Evolutionary conservation across 192 early-diverging fungal species (phyloP).

Genomic region (Coemansia javaensis): DNA sequence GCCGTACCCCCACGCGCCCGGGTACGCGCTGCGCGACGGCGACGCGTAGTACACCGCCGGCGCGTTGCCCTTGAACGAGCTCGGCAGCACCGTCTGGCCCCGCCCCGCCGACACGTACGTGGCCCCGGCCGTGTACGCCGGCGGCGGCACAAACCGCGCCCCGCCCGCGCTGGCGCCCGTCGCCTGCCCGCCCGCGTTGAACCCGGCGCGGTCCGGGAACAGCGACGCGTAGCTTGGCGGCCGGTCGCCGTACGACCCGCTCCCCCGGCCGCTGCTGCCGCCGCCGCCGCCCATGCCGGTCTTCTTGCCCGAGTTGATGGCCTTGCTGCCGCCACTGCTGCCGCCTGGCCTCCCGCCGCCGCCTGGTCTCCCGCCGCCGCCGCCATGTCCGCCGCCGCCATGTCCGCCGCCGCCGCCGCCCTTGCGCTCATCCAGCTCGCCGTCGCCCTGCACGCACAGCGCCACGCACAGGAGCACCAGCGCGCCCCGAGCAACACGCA

Average conservation of each 20-base stretch:
- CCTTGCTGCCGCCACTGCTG: conserved; percentile 9
- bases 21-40: conserved; percentile 17
- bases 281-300: conserved; percentile 24
- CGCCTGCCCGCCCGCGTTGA: conserved; percentile 32
- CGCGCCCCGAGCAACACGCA: too few relatives aligned
- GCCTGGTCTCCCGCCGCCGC: conserved; percentile 4
- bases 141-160: conserved; percentile 24
- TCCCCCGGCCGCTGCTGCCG: conserved; percentile 28
- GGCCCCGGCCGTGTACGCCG: conserved; percentile 35
- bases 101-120: conserved; percentile 17
- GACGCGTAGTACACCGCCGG: conserved; percentile 39
- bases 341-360: conserved; percentile 7
- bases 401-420: not conserved
- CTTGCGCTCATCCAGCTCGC: too few relatives aligned
- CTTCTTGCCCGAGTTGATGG: not conserved
- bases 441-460: too few relatives aligned
- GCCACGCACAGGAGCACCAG: too few relatives aligned
- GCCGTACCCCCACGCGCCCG: conserved; percentile 47
- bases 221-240: conserved; percentile 42
- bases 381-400: conserved; percentile 1
- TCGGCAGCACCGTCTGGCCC: conserved; percentile 27
- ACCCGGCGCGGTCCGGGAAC: conserved; percentile 23
- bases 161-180: conserved; percentile 18
- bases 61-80: conserved; percentile 15
- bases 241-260: conserved; percentile 24